phyloP scores from a whole-genome alignment of 1,139 yeast genomes.

The Kurtzmaniella quercitrusa region DNA sequence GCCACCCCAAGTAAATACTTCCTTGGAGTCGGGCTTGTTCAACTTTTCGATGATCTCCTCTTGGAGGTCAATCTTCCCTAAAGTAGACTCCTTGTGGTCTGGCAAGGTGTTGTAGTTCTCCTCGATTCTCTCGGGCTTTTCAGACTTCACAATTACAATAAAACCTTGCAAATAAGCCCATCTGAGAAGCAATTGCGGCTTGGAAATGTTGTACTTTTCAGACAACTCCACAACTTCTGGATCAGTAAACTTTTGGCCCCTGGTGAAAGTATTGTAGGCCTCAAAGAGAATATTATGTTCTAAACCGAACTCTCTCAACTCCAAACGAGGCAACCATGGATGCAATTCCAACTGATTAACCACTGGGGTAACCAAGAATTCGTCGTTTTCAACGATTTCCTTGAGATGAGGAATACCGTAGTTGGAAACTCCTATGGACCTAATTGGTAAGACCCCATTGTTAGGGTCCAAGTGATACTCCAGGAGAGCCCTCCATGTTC shows the following conservation, averaged over 20 bases:
- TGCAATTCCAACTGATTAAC: conserved; percentile 44
- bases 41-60: conserved; percentile 24
- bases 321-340: conserved; percentile 41
- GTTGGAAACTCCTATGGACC: conserved; percentile 43
- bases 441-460: conserved; percentile 24
- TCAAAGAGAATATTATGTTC: conserved; percentile 47
- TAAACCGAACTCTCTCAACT: conserved; percentile 34
- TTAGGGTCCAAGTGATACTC: conserved; percentile 27
- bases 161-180: conserved; percentile 52
- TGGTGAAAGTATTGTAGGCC: conserved; percentile 70
- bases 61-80: conserved; percentile 34
- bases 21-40: conserved; percentile 31
- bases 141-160: conserved; percentile 70
- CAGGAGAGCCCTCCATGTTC: conserved; percentile 39
- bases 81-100: conserved; percentile 20
- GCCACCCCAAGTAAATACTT: conserved; percentile 26
- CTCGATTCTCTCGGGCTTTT: conserved; percentile 42
- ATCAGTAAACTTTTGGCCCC: conserved; percentile 51
- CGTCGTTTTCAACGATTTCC: conserved; percentile 30
- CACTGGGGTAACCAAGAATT: conserved; percentile 33
- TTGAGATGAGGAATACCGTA: conserved; percentile 32
- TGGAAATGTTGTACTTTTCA: conserved; percentile 19
- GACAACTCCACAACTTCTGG: conserved; percentile 36
- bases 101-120: conserved; percentile 33
- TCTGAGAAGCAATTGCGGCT: conserved; percentile 28